Evolutionary conservation across 2,329 filamentous ascomycete species (phyloP).

Genomic region (Aspergillus pseudoglaucus): DNA sequence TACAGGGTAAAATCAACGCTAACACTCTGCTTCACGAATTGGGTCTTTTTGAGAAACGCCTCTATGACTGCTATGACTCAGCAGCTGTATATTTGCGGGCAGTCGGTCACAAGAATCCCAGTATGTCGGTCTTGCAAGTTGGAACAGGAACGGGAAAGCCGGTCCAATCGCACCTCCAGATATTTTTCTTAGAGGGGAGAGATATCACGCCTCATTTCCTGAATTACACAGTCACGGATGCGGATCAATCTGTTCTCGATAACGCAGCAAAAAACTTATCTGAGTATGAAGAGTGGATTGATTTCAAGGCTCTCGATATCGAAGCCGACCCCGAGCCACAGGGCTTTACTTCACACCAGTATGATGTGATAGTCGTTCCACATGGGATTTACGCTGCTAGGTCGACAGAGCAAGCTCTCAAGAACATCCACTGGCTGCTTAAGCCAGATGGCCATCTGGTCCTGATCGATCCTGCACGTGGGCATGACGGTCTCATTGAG

Average conservation of each 20-base stretch:
- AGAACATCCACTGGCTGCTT: slow-evolving; percentile 11
- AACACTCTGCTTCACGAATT: neutral
- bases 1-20: slow-evolving; percentile 1
- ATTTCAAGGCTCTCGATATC: slow-evolving; percentile 8
- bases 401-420: slow-evolving; percentile 4
- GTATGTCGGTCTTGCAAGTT: slow-evolving; percentile 18
- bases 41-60: neutral
- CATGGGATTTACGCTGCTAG: slow-evolving; percentile 10
- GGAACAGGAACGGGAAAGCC: slow-evolving; percentile 6
- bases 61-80: slow-evolving; percentile 4
- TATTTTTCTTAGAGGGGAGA: slow-evolving; percentile 1
- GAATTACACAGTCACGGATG: slow-evolving; percentile 12
- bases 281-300: slow-evolving; percentile 6
- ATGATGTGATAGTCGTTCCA: slow-evolving; percentile 13
- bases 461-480: slow-evolving; percentile 5
- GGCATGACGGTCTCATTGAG: slow-evolving; percentile 4
- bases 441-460: slow-evolving; percentile 13
- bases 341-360: slow-evolving; percentile 2
- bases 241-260: slow-evolving; percentile 1
- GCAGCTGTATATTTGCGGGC: slow-evolving; percentile 10
- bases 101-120: slow-evolving; percentile 17
- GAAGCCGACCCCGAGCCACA: slow-evolving; percentile 2
- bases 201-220: slow-evolving; percentile 3
- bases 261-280: slow-evolving; percentile 1
- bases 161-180: slow-evolving; percentile 7